Evolutionary conservation across 192 early-diverging fungal genomes (phyloP).

Genomic region (Coemansia sp.): DNA sequence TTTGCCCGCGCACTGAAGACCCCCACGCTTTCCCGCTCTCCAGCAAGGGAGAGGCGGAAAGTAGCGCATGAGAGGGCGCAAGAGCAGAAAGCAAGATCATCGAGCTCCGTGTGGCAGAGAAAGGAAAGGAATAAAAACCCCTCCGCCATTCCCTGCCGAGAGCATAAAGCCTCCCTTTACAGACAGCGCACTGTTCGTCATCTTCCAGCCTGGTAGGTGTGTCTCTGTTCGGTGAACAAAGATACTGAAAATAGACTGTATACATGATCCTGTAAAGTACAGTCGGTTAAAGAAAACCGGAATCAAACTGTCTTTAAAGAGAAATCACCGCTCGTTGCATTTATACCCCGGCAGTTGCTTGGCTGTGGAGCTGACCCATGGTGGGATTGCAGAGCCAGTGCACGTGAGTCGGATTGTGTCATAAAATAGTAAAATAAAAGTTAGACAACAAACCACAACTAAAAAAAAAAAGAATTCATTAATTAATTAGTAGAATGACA

Average conservation of each 20-base stretch:
- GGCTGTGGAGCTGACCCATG: not conserved
- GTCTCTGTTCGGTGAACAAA: constrained; percentile 55
- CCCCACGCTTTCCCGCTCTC: constrained; percentile 9
- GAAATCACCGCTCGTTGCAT: not conserved
- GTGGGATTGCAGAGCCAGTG: not conserved
- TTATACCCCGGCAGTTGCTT: constrained; percentile 2
- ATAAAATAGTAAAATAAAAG: no score
- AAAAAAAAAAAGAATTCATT: no score
- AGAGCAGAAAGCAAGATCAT: constrained; percentile 43
- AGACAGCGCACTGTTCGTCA: constrained; percentile 49
- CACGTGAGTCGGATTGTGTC: not conserved
- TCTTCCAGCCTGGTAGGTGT: constrained; percentile 51
- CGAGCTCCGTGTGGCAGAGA: constrained; percentile 8
- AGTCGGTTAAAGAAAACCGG: constrained; percentile 40
- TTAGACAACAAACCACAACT: no score
- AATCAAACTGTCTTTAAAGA: not conserved
- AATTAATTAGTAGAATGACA: no score
- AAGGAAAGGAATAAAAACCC: no score
- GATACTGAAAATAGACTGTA: constrained; percentile 56
- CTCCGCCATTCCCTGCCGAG: not conserved
- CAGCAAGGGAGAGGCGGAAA: not conserved
- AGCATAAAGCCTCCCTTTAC: constrained; percentile 47
- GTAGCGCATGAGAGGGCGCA: constrained; percentile 31
- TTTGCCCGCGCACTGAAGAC: constrained; percentile 31
- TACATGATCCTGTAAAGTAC: constrained; percentile 57